These are phyloP conservation scores for Arthrobotrys sinensis DNA, from an alignment of 2,329 filamentous ascomycete species.

Conservation along the genomic window DNA sequence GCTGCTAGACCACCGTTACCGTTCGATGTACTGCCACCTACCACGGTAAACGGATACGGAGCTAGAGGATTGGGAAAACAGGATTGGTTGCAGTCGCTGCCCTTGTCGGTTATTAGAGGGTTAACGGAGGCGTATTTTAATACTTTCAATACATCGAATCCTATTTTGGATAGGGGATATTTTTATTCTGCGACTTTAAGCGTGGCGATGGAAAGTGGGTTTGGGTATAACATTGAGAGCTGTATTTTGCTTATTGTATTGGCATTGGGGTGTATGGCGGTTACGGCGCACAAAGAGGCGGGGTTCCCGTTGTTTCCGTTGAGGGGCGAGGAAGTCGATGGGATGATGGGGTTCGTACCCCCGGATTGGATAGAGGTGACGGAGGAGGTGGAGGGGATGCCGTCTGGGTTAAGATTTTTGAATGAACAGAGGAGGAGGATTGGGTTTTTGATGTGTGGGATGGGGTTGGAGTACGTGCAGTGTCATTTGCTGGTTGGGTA, in stretches of 20 bases:
- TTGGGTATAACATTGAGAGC: slow-evolving; percentile 72
- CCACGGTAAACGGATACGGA: slow-evolving; percentile 64
- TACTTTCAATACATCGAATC: slow-evolving; percentile 73
- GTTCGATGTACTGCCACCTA: slow-evolving; percentile 65
- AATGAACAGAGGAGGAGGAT: slow-evolving; percentile 72
- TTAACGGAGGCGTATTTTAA: slow-evolving; percentile 73
- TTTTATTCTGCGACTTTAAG: slow-evolving; percentile 72
- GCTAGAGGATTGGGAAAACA: slow-evolving; percentile 61
- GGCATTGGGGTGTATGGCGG: slow-evolving; percentile 71
- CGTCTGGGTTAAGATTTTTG: slow-evolving; percentile 71
- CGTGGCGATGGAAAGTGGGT: slow-evolving; percentile 70
- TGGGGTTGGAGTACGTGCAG: slow-evolving; percentile 71
- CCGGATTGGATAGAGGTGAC: slow-evolving; percentile 66
- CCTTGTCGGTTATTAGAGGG: slow-evolving; percentile 70
- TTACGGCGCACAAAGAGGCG: slow-evolving; percentile 71
- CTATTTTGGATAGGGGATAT: slow-evolving; percentile 72
- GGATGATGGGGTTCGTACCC: slow-evolving; percentile 60
- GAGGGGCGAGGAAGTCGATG: slow-evolving; percentile 62
- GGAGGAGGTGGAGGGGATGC: slow-evolving; percentile 59
- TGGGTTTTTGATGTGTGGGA: slow-evolving; percentile 72
- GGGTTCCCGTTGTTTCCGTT: slow-evolving; percentile 66
- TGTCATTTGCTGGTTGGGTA: slow-evolving; percentile 72
- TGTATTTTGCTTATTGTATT: slow-evolving; percentile 72
- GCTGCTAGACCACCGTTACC: slow-evolving; percentile 69
- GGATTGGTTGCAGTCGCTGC: slow-evolving; percentile 70